Percentiles rank a stretch among this genome's conserved stretches.
These are phyloP conservation scores for Tolypocladium tropicale DNA, from an alignment of 2,329 filamentous ascomycete genomes.

Conservation along the genomic window DNA sequence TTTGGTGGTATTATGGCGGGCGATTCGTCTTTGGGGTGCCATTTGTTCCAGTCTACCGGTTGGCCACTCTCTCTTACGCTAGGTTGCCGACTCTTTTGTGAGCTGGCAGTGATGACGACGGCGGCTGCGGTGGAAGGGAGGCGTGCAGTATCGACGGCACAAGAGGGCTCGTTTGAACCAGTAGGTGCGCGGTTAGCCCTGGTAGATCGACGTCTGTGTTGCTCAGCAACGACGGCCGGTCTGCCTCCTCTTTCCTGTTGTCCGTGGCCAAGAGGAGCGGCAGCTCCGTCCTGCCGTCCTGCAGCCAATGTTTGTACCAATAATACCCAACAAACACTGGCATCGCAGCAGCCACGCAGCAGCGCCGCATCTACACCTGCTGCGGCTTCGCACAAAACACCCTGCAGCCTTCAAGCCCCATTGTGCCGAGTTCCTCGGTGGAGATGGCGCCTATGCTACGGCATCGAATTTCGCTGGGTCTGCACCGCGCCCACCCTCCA, in stretches of 20 bases:
- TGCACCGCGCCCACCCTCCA: too few species aligned
- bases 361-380: neutral
- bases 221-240: neutral
- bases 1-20: too few species aligned
- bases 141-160: neutral
- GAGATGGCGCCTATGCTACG: neutral
- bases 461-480: neutral
- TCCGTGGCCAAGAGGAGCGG: neutral
- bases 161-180: neutral
- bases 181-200: too few species aligned
- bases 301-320: too few species aligned
- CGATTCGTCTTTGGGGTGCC: too few species aligned
- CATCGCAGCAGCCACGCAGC: too few species aligned
- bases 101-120: neutral
- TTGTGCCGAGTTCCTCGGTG: neutral
- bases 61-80: neutral
- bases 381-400: too few species aligned
- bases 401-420: neutral
- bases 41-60: neutral
- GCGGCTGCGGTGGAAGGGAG: neutral
- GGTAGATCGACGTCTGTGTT: too few species aligned
- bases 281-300: neutral
- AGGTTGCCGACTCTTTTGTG: neutral
- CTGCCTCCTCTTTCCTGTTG: neutral
- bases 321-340: too few species aligned